Base-by-base conservation (phyloP, 768 basidiomycete genomes). In the Thelephora aurantiotincta region DNA sequence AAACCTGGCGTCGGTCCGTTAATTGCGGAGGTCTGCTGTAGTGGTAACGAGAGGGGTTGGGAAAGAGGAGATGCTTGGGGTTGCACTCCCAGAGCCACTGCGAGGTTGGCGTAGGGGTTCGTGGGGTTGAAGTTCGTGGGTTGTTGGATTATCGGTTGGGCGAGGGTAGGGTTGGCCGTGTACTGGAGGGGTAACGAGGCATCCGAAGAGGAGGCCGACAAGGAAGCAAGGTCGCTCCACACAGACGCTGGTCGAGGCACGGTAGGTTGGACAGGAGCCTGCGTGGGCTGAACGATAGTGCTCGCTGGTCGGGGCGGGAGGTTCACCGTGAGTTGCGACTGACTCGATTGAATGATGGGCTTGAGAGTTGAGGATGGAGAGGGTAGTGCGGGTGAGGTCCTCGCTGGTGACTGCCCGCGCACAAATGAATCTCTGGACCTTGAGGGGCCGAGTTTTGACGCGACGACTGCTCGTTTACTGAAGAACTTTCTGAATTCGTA, bases 401-500 rank as follows among this genome's bases (percentile, higher is more conserved):
- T 46, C 53, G 54, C 30, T n/a, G 51, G 26, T 9, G 26, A 30
- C 9, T 4, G 9, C 9, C 9, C 26, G 6, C 59, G 60, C 3
- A 44, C 20, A 7, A 54, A 48, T 2, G 44, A 52, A 11, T 50
- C 37, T 23, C 34, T 14, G 35, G 56, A 62, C 12, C 60, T 51
- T 22, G 65, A 58, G 1, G 61, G 61, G 0, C 61, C 62, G 5
- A 64, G 55, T 23, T 61, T 50, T 7, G 61, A 51, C 0, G 58
- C 53, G 19, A 61, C 62, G 47, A 63, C 18, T 52, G 60, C 48
- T 36, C 50, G 48, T 46, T 57, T 34, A 60, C 54, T 43, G 43
- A 16, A 58, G 52, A 58, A 37, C 23, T 63, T 44, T 59, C 75
- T 82, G 60, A 77, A 82, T 56, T 92, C 77, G 51, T 89, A 89